phyloP scores from a whole-genome alignment of 2,329 filamentous ascomycete species.

The Dichotomopilus funicola region DNA sequence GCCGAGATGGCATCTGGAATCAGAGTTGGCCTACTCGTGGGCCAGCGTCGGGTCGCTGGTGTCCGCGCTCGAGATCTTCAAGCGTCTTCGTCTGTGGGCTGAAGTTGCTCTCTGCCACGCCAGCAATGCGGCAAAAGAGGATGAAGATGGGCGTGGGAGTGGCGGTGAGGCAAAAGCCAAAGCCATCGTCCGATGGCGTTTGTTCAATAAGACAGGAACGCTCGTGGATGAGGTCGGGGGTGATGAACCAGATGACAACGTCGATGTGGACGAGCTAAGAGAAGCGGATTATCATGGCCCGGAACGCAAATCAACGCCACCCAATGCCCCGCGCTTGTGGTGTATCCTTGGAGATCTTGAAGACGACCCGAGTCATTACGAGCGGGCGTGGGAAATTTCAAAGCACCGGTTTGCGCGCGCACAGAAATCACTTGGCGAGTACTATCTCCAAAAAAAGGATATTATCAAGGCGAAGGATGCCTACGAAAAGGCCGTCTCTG shows the following conservation, averaged over 20 bases:
- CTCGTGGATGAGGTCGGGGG: slow-evolving; percentile 26
- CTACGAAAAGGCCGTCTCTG: slow-evolving; percentile 68
- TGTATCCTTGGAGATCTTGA: slow-evolving; percentile 93
- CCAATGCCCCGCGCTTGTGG: slow-evolving; percentile 80
- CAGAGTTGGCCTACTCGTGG: slow-evolving; percentile 91
- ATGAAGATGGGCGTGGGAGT: slow-evolving; percentile 46
- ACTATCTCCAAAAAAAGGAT: slow-evolving; percentile 62
- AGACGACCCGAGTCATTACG: slow-evolving; percentile 65
- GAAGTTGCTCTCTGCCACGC: slow-evolving; percentile 90
- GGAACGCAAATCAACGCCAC: slow-evolving; percentile 62
- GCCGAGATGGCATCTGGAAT: slow-evolving; percentile 87
- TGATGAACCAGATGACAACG: slow-evolving; percentile 43
- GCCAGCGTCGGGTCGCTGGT: slow-evolving; percentile 77
- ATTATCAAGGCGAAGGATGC: slow-evolving; percentile 65
- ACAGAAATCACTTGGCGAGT: slow-evolving; percentile 77
- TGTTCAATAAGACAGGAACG: slow-evolving; percentile 60
- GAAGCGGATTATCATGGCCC: slow-evolving; percentile 51
- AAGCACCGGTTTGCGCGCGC: slow-evolving; percentile 75
- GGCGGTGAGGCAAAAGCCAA: slow-evolving; percentile 73
- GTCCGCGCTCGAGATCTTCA: slow-evolving; percentile 92
- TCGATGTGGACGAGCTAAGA: slow-evolving; percentile 52
- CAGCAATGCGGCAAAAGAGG: slow-evolving; percentile 48
- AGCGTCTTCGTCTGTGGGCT: slow-evolving; percentile 86
- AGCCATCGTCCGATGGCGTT: slow-evolving; percentile 66
- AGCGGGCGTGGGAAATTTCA: slow-evolving; percentile 83